Evolutionary conservation across 306 rosid genomes (phyloP).

Genomic region (Canavalia ensiformis): DNA sequence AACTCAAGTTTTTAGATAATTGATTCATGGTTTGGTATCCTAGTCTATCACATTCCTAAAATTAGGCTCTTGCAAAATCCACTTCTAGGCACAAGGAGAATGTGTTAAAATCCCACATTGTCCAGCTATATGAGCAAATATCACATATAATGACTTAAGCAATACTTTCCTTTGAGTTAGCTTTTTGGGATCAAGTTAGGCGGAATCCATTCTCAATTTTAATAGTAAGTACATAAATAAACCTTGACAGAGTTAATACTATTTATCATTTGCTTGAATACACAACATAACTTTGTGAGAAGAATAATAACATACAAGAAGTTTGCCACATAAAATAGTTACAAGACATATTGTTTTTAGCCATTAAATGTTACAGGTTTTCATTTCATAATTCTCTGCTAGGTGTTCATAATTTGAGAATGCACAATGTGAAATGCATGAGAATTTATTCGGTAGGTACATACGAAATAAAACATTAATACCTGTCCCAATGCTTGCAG

Average conservation of each 20-base stretch:
- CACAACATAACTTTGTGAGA: constrained; percentile 30
- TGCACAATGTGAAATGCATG: constrained; percentile 7
- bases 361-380: constrained; percentile 29
- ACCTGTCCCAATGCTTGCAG: constrained; percentile 98
- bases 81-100: neutral
- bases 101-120: neutral
- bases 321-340: neutral
- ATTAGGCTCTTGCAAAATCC: neutral
- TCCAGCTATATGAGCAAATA: neutral
- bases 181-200: neutral
- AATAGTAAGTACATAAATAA: constrained; percentile 7
- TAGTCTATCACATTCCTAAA: neutral
- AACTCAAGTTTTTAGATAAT: neutral
- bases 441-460: constrained; percentile 6
- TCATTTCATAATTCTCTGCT: constrained; percentile 19
- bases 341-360: constrained; percentile 3
- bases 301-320: neutral
- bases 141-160: neutral
- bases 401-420: constrained; percentile 34
- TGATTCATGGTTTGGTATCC: neutral
- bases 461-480: constrained; percentile 35
- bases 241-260: neutral
- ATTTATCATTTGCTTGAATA: constrained; percentile 7
- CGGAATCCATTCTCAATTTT: neutral
- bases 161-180: neutral